A percentile compares a stretch with the other conserved stretches of the same genome.
Evolutionary conservation across 1,139 yeast species (phyloP).

Genomic region (Candida freyschussii): DNA sequence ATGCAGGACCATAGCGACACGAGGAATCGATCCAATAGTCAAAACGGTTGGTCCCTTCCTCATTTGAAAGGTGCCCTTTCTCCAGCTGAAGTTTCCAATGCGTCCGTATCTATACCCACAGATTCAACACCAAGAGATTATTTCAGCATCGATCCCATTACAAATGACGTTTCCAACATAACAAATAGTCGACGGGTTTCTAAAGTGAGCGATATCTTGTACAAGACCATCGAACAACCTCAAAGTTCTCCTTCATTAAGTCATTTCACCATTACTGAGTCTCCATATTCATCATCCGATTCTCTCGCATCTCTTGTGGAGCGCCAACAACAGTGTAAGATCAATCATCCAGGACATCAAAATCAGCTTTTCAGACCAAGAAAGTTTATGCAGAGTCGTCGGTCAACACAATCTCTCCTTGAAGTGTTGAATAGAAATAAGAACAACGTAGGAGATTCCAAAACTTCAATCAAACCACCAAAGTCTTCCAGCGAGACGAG

Average conservation of each 20-base stretch:
- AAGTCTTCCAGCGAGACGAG: slow-evolving; percentile 8
- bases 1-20: slow-evolving; percentile 1
- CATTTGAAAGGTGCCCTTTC: slow-evolving; percentile 14
- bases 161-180: slow-evolving; percentile 1
- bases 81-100: slow-evolving; percentile 12
- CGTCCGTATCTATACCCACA: slow-evolving; percentile 2
- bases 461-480: slow-evolving; percentile 13
- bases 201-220: slow-evolving; percentile 18
- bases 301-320: slow-evolving; percentile 35
- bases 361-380: slow-evolving; percentile 25
- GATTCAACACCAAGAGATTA: not conserved
- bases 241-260: slow-evolving; percentile 13
- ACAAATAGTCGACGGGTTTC: slow-evolving; percentile 12
- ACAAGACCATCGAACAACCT: slow-evolving; percentile 16
- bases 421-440: slow-evolving; percentile 3
- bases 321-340: slow-evolving; percentile 33
- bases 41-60: slow-evolving; percentile 11
- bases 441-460: slow-evolving; percentile 8
- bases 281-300: slow-evolving; percentile 34
- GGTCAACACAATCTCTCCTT: too few relatives aligned
- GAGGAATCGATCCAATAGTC: slow-evolving; percentile 4
- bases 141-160: slow-evolving; percentile 1
- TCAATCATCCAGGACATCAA: slow-evolving; percentile 37
- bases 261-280: slow-evolving; percentile 8
- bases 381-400: too few relatives aligned